A percentile compares a stretch with the other conserved stretches of the same genome.
phyloP scores from a whole-genome alignment of 1,139 yeast genomes.

The Geotrichum citri-aurantii region DNA sequence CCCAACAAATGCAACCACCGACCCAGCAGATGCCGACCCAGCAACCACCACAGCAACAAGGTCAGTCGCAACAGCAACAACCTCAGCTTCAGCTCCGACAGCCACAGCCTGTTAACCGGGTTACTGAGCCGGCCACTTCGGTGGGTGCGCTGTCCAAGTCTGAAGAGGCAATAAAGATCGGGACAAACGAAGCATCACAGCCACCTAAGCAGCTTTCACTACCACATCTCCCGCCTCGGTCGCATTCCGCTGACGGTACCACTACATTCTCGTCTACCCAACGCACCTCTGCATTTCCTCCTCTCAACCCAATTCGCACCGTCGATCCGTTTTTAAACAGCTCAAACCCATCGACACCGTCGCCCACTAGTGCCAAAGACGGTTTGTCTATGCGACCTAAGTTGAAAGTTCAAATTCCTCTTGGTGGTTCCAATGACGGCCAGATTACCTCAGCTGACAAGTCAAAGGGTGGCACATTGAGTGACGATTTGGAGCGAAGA shows the following conservation, averaged over 20 bases:
- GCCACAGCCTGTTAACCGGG: background rate
- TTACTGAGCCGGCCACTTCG: background rate
- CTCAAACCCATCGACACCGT: constrained; percentile 9
- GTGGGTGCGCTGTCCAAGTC: background rate
- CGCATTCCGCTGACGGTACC: constrained; percentile 10
- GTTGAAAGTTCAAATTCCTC: constrained; percentile 39
- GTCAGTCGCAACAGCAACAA: constrained; percentile 12
- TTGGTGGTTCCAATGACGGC: constrained; percentile 18
- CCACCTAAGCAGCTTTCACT: background rate
- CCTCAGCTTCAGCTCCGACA: background rate
- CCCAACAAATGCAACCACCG: background rate
- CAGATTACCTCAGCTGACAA: constrained; percentile 15
- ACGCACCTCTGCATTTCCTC: constrained; percentile 4
- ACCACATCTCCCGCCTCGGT: constrained; percentile 8
- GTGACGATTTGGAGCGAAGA: constrained; percentile 26
- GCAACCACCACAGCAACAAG: constrained; percentile 20
- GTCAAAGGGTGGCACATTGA: constrained; percentile 16
- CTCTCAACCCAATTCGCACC: constrained; percentile 8
- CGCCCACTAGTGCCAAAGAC: constrained; percentile 9
- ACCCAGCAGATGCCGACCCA: background rate
- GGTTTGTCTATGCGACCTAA: constrained; percentile 32
- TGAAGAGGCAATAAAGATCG: constrained; percentile 16
- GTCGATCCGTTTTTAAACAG: constrained; percentile 6
- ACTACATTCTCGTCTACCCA: background rate
- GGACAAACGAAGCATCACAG: constrained; percentile 3